Conservation (phyloP, 2,329 filamentous ascomycete species). For the Penicillium decumbens region DNA sequence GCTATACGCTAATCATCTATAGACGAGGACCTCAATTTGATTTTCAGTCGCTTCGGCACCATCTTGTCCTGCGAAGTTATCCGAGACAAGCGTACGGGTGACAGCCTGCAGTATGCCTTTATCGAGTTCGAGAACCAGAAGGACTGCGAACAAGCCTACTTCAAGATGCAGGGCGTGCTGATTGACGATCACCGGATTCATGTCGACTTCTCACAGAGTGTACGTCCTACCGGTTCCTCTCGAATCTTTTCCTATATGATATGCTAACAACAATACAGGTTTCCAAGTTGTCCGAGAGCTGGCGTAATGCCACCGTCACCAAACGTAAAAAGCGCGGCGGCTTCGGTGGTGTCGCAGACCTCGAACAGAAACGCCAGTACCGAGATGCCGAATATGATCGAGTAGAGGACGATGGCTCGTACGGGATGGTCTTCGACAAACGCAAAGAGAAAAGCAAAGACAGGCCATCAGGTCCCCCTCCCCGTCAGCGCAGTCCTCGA, state of each 20-base stretch:
- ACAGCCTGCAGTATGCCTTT: constrained; percentile 95
- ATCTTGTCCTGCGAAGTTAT: constrained; percentile 96
- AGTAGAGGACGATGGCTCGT: constrained; percentile 50
- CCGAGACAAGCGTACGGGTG: constrained; percentile 84
- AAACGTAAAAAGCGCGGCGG: constrained; percentile 71
- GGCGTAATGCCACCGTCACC: constrained; percentile 78
- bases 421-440: constrained; percentile 77
- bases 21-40: constrained; percentile 89
- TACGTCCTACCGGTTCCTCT: constrained; percentile 42
- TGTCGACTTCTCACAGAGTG: constrained; percentile 97
- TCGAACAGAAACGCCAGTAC: constrained; percentile 91
- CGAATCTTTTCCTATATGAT: constrained; percentile 10
- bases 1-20: neutral
- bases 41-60: constrained; percentile 93
- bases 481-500: constrained; percentile 42
- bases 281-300: constrained; percentile 77
- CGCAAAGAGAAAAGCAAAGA: constrained; percentile 6
- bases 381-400: constrained; percentile 57
- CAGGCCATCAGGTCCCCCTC: constrained; percentile 9
- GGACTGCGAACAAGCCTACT: constrained; percentile 90
- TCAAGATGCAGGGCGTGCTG: constrained; percentile 96
- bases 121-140: constrained; percentile 93
- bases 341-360: constrained; percentile 80
- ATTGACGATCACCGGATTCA: constrained; percentile 98
- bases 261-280: constrained; percentile 39